Conservation (phyloP, 108 stramenopile species). For the Conticribra weissflogii region DNA sequence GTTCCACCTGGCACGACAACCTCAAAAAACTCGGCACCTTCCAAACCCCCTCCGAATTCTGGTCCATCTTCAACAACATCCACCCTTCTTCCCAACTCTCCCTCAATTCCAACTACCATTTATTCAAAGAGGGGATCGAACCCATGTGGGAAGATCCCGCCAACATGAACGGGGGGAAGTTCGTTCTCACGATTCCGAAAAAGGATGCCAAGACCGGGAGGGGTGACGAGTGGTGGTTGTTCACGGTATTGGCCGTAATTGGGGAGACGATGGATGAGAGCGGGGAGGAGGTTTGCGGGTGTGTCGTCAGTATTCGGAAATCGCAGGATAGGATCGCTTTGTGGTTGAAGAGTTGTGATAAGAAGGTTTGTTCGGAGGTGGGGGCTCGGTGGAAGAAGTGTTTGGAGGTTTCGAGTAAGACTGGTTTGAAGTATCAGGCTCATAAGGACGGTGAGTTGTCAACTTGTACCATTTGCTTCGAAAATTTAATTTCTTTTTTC, state of each 20-base stretch:
- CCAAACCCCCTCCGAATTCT: constrained; percentile 88
- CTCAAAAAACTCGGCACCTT: constrained; percentile 85
- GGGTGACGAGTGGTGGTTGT: constrained; percentile 84
- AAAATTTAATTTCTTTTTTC: not conserved
- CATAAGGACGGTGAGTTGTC: constrained; percentile 78
- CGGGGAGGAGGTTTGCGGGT: constrained; percentile 87
- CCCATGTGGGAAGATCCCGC: constrained; percentile 96
- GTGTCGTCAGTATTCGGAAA: constrained; percentile 86
- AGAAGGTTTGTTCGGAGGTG: constrained; percentile 62
- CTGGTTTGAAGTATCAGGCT: constrained; percentile 81
- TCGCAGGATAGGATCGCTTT: constrained; percentile 86
- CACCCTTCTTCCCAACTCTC: constrained; percentile 68
- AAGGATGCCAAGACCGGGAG: constrained; percentile 62
- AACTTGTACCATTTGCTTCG: too few species aligned
- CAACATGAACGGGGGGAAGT: constrained; percentile 87
- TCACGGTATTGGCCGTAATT: constrained; percentile 84
- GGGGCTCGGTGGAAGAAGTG: constrained; percentile 87
- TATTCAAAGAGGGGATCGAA: constrained; percentile 88
- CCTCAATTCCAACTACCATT: constrained; percentile 83
- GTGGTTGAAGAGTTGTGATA: constrained; percentile 83
- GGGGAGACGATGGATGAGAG: constrained; percentile 87
- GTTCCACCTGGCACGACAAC: constrained; percentile 89
- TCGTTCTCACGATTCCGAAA: constrained; percentile 83
- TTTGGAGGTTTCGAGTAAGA: constrained; percentile 77
- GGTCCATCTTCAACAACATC: constrained; percentile 92